Evolutionary conservation across 805 yeast species (phyloP), one percentile per base, ranked within the genome.

Genomic region (Ogataea nitratoaversa): DNA sequence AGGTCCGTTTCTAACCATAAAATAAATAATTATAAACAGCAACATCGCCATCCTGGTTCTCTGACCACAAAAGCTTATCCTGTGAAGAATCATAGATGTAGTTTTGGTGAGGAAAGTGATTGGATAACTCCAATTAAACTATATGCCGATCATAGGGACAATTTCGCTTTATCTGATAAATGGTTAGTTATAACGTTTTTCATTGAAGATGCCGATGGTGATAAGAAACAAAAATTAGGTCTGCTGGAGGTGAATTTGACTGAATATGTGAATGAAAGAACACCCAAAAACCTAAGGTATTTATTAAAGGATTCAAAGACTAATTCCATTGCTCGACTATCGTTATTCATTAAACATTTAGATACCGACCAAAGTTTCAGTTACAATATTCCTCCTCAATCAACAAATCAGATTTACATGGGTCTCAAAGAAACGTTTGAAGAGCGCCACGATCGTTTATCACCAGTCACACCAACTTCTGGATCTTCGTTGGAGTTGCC

Each of bases 301-400:
- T 63, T 91, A 32, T 66, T 91, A 28, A 82, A 82, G 52, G 74
- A 86, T 20, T 83, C 95, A 2, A 86, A 87, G 49, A 78, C 91
- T 16, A 91, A 91, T 59, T 82, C 95, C 2, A 83, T 87, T n/a
- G 60, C 84, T 30, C 80, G 74, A 44, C 45, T 87, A 31, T 71
- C 81, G 2, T 65, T 85, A n/a, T 47, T 38, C 16, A 30, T 62
- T 17, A 44, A 42, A 17, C 53, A 46, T 37, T 38, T 42, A 2
- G 47, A 46, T 17, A 32, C 46, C 18, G 39, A 48, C 5, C 50
- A 49, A 30, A 31, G 29, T 9, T 36, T 36, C 27, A 19, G 20
- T 31, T 55, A 49, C 36, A 47, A 44, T 19, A 46, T 54, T 8
- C 60, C 62, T 2, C 37, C 40, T 16, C 40, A 47, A 37, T 30